These are phyloP conservation scores for Claviceps africana DNA, from an alignment of 2,329 filamentous ascomycete genomes.

Conservation along the genomic window DNA sequence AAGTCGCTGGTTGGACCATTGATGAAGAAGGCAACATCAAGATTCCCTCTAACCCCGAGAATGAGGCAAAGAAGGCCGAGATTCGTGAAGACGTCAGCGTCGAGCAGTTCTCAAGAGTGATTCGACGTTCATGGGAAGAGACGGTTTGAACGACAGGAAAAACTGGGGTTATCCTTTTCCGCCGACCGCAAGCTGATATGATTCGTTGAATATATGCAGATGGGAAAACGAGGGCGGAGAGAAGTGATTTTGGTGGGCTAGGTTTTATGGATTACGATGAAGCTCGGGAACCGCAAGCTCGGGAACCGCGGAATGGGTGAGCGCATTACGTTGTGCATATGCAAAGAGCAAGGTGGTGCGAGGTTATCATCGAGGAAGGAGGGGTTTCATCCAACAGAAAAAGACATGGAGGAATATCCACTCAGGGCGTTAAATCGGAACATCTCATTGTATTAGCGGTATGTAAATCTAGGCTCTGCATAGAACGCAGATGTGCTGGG, in stretches of 20 bases:
- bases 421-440: constrained; percentile 21
- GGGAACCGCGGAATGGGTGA: background rate
- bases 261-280: background rate
- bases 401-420: constrained; percentile 14
- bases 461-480: constrained; percentile 17
- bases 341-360: background rate
- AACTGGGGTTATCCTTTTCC: background rate
- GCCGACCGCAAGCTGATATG: background rate
- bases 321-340: background rate
- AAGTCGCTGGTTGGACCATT: constrained; percentile 78
- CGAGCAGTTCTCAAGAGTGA: constrained; percentile 68
- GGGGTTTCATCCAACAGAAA: constrained; percentile 18
- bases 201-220: background rate
- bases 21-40: constrained; percentile 51
- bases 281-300: background rate
- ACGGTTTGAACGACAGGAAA: constrained; percentile 14
- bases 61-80: constrained; percentile 90
- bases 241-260: background rate
- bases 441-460: constrained; percentile 22
- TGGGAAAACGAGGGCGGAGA: background rate
- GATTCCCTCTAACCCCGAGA: constrained; percentile 88
- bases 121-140: constrained; percentile 77
- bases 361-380: constrained; percentile 4
- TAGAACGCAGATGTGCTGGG: constrained; percentile 12
- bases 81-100: constrained; percentile 92